These are phyloP conservation scores for Podila clonocystis DNA, from an alignment of 192 early-diverging fungal genomes.

Conservation along the genomic window DNA sequence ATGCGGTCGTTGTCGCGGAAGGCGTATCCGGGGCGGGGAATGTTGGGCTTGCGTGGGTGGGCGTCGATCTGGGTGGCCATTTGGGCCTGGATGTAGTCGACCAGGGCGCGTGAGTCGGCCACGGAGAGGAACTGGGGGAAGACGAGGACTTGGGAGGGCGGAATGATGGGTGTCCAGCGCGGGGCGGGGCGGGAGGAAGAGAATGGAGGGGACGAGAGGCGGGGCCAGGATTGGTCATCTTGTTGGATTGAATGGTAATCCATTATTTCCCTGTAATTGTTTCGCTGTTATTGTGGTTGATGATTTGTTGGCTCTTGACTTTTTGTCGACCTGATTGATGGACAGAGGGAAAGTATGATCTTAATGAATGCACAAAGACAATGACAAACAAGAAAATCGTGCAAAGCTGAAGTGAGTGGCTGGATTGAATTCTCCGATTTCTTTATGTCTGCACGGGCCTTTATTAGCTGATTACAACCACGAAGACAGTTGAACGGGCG, in stretches of 20 bases:
- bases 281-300: background rate
- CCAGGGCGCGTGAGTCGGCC: constrained; percentile 9
- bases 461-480: no score
- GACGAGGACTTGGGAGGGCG: constrained; percentile 33
- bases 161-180: constrained; percentile 22
- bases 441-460: no score
- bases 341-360: no score
- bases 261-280: background rate
- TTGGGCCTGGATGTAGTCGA: constrained; percentile 28
- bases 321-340: no score
- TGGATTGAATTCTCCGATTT: no score
- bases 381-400: no score
- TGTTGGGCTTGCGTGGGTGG: constrained; percentile 12
- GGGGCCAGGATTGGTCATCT: constrained; percentile 18
- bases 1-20: constrained; percentile 70
- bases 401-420: no score
- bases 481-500: no score
- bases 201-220: constrained; percentile 28
- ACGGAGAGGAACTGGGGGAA: constrained; percentile 27
- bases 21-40: constrained; percentile 65
- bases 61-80: constrained; percentile 46
- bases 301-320: no score
- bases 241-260: background rate
- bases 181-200: constrained; percentile 17
- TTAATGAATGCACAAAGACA: no score